Evolutionary conservation across 2,329 filamentous ascomycete species (phyloP).

Genomic region (Xylariaceae sp.): DNA sequence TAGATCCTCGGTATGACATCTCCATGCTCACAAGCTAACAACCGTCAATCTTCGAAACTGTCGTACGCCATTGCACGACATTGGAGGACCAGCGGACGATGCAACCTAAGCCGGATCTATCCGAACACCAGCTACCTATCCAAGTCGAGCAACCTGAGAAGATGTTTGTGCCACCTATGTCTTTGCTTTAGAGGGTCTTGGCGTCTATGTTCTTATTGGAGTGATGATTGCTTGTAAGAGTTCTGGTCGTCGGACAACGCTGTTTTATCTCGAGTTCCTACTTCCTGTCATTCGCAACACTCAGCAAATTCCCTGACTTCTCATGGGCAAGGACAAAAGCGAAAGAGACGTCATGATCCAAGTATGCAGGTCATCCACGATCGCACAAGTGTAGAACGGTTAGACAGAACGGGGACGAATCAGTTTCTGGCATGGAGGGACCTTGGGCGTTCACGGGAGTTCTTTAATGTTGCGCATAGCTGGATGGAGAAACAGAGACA

Average conservation of each 20-base stretch:
- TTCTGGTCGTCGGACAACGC: slow-evolving; percentile 7
- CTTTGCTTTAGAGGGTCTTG: slow-evolving; percentile 15
- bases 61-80: slow-evolving; percentile 29
- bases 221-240: slow-evolving; percentile 8
- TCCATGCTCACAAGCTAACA: slow-evolving; percentile 37
- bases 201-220: slow-evolving; percentile 15
- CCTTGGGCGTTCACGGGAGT: background rate
- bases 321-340: background rate
- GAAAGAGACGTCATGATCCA: background rate
- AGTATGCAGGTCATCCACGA: background rate
- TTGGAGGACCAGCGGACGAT: slow-evolving; percentile 19
- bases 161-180: slow-evolving; percentile 10
- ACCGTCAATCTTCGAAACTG: slow-evolving; percentile 10
- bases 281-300: background rate
- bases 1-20: slow-evolving; percentile 51
- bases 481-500: background rate
- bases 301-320: background rate
- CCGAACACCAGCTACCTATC: slow-evolving; percentile 13
- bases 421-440: background rate
- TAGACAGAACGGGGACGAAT: background rate
- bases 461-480: background rate
- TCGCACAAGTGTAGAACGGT: background rate
- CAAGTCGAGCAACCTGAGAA: slow-evolving; percentile 9
- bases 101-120: slow-evolving; percentile 24
- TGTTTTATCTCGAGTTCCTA: slow-evolving; percentile 3